Conservation (phyloP, 139 green algal species). For the Coelastrella sp. region DNA sequence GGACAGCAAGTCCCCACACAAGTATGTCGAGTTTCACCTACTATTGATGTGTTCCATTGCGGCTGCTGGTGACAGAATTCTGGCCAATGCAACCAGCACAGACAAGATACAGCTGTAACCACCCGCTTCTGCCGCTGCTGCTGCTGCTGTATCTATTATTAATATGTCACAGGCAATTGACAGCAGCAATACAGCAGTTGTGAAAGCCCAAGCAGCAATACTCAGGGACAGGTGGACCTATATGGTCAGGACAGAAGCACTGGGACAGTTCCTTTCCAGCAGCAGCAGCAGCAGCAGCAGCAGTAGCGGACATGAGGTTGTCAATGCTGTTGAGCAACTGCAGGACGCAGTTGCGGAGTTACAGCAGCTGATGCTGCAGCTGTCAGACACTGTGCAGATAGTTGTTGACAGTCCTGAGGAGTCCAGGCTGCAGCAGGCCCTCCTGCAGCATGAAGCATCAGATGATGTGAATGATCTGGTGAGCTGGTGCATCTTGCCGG, state of each 20-base stretch:
- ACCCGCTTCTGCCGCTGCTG: background rate
- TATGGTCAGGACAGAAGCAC: background rate
- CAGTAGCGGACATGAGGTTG: background rate
- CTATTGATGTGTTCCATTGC: too few species aligned
- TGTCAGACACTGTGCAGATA: background rate
- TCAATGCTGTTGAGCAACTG: background rate
- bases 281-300: background rate
- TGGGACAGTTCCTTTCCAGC: background rate
- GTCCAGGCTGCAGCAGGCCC: background rate
- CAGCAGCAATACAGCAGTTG: background rate
- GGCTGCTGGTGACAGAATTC: too few species aligned
- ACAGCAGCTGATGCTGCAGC: constrained; percentile 16
- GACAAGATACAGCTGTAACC: too few species aligned
- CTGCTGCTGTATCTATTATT: background rate
- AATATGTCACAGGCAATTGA: too few species aligned
- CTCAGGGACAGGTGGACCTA: background rate
- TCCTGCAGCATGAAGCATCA: background rate
- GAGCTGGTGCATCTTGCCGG: background rate
- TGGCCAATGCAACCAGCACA: too few species aligned
- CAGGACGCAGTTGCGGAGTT: background rate
- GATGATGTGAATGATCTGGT: background rate
- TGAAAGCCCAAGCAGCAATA: background rate
- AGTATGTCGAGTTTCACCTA: too few species aligned
- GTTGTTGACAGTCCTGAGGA: background rate
- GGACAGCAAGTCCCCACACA: too few species aligned